Conservation (phyloP, 2,329 filamentous ascomycete species). For the Stagonosporopsis rhizophila region DNA sequence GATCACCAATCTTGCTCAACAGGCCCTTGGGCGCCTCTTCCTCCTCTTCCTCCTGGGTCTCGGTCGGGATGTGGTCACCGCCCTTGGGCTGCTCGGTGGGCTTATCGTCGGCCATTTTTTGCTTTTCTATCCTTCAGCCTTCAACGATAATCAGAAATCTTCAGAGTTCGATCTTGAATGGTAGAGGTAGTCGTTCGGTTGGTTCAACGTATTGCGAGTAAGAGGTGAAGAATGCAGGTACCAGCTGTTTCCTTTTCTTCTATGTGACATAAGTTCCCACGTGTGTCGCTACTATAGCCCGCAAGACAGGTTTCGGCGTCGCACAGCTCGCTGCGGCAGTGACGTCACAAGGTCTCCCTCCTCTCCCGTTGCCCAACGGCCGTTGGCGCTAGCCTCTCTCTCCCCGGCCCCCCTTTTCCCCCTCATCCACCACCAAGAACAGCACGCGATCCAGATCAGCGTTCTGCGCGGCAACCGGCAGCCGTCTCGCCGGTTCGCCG, state of each 20-base stretch:
- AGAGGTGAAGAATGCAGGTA: not conserved
- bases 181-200: too few relatives aligned
- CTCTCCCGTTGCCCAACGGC: not conserved
- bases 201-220: too few relatives aligned
- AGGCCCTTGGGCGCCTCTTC: constrained; percentile 35
- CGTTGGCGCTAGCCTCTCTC: not conserved
- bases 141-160: too few relatives aligned
- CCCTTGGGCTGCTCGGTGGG: constrained; percentile 25
- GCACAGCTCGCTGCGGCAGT: not conserved
- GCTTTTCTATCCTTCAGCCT: not conserved
- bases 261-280: not conserved
- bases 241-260: not conserved
- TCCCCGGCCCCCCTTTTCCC: not conserved
- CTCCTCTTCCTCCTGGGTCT: constrained; percentile 25
- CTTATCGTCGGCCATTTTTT: constrained; percentile 22
- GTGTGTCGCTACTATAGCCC: not conserved
- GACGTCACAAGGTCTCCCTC: not conserved
- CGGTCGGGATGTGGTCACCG: constrained; percentile 39
- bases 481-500: too few relatives aligned
- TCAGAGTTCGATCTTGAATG: too few relatives aligned
- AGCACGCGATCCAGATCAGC: not conserved
- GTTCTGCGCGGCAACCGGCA: too few relatives aligned
- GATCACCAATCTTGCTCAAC: constrained; percentile 41
- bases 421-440: too few relatives aligned
- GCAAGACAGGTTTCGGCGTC: not conserved